These are phyloP conservation scores for Pythium graminicola DNA, from an alignment of 352 stramenopile species.

Conservation along the genomic window DNA sequence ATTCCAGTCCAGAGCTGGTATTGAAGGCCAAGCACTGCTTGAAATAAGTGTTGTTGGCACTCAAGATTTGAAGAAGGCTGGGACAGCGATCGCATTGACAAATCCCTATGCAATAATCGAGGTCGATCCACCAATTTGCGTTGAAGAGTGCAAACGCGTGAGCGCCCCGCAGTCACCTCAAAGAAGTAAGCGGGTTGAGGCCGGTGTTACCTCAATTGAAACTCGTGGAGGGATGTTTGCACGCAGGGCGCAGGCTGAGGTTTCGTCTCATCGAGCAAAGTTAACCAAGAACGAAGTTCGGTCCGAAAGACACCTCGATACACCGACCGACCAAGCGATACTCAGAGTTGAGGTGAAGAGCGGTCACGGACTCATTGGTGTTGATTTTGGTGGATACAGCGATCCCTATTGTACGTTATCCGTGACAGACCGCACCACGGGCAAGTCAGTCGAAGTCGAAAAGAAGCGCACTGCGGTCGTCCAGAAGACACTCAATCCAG, in stretches of 20 bases:
- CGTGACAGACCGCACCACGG: slow-evolving; percentile 38
- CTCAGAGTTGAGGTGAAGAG: slow-evolving; percentile 54
- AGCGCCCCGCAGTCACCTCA: slow-evolving; percentile 37
- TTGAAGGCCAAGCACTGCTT: slow-evolving; percentile 55
- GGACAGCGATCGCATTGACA: slow-evolving; percentile 18
- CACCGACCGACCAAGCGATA: slow-evolving; percentile 26
- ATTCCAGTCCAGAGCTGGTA: slow-evolving; percentile 42
- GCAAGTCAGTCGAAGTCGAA: slow-evolving; percentile 46
- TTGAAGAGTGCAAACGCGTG: slow-evolving; percentile 50
- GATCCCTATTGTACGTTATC: slow-evolving; percentile 69
- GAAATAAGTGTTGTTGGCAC: slow-evolving; percentile 49
- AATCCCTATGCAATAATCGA: slow-evolving; percentile 63
- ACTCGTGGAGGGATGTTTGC: slow-evolving; percentile 39
- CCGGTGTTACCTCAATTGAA: slow-evolving; percentile 30
- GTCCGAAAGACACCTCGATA: slow-evolving; percentile 35
- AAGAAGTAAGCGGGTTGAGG: slow-evolving; percentile 43
- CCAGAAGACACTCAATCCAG: slow-evolving; percentile 63
- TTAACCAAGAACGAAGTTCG: slow-evolving; percentile 54
- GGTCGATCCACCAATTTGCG: slow-evolving; percentile 41
- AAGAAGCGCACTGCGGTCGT: slow-evolving; percentile 68
- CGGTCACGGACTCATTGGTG: slow-evolving; percentile 47
- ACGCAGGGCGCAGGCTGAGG: slow-evolving; percentile 45
- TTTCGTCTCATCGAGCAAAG: slow-evolving; percentile 46
- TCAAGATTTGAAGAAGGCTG: slow-evolving; percentile 26
- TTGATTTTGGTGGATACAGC: slow-evolving; percentile 61